Evolutionary conservation across 1,139 yeast genomes (phyloP).

Genomic region (Arxiozyma heterogenica): DNA sequence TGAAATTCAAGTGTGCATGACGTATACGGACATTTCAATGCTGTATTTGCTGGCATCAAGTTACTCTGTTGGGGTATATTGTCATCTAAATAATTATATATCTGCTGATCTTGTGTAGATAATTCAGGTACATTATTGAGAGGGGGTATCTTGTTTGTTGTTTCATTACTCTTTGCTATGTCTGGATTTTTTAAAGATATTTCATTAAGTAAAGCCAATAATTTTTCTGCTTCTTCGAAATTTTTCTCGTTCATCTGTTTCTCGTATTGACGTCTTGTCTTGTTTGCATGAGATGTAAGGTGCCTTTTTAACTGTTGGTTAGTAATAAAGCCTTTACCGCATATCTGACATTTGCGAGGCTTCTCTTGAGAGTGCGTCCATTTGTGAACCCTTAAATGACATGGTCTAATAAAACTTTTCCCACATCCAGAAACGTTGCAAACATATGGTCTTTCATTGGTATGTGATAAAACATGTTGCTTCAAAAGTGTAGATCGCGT

Average conservation of each 20-base stretch:
- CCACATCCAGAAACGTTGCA: constrained; percentile 65
- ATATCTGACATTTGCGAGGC: constrained; percentile 55
- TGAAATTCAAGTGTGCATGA: constrained; percentile 10
- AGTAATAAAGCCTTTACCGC: constrained; percentile 51
- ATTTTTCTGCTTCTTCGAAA: background rate
- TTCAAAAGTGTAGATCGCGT: constrained; percentile 42
- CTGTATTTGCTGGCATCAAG: no score
- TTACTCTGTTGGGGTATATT: background rate
- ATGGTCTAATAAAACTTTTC: constrained; percentile 59
- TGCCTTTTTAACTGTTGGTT: constrained; percentile 78
- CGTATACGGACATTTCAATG: constrained; percentile 15
- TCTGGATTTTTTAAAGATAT: background rate
- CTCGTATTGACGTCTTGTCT: constrained; percentile 4
- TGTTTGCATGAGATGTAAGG: constrained; percentile 45
- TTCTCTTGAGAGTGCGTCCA: constrained; percentile 57
- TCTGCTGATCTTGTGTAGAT: background rate
- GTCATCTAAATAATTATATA: no score
- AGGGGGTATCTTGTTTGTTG: background rate
- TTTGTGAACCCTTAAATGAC: constrained; percentile 57
- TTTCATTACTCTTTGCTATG: background rate
- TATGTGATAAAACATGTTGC: constrained; percentile 71
- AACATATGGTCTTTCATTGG: constrained; percentile 69
- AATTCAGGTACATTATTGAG: background rate
- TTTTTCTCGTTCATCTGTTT: background rate
- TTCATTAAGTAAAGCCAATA: constrained; percentile 1